These are phyloP conservation scores for Aspergillus aculeatinus DNA, from an alignment of 2,329 filamentous ascomycete species.

Conservation along the genomic window DNA sequence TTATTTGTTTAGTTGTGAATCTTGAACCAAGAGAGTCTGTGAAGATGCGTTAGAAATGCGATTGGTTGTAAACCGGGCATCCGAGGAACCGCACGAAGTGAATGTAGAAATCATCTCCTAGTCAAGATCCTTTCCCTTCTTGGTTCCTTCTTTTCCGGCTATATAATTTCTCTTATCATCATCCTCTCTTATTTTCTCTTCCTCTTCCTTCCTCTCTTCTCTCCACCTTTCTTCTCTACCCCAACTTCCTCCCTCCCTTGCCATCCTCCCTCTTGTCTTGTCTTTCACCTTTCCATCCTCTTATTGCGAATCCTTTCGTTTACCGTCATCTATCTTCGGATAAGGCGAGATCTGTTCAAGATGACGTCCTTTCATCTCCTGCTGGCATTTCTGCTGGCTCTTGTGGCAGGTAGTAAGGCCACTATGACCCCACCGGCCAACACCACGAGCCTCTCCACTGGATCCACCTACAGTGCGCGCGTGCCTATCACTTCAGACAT, in stretches of 20 bases:
- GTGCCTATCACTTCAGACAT: constrained; percentile 13
- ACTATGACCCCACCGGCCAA: not conserved
- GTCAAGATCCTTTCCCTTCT: not conserved
- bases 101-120: too few relatives aligned
- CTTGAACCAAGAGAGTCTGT: too few relatives aligned
- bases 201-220: not conserved
- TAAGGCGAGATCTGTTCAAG: not conserved
- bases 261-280: not conserved
- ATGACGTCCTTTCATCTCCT: not conserved
- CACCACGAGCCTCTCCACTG: constrained; percentile 1
- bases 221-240: not conserved
- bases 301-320: not conserved
- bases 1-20: too few relatives aligned
- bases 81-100: too few relatives aligned
- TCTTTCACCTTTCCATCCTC: not conserved
- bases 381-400: not conserved
- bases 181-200: too few relatives aligned
- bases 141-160: not conserved
- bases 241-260: too few relatives aligned
- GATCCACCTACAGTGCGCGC: constrained; percentile 7
- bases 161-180: too few relatives aligned
- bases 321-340: not conserved
- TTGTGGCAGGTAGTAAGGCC: not conserved
- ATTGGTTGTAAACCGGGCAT: too few relatives aligned
- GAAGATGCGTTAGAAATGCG: too few relatives aligned